phyloP scores from a whole-genome alignment of 495 filamentous ascomycete genomes.

The Patellaria atrata region DNA sequence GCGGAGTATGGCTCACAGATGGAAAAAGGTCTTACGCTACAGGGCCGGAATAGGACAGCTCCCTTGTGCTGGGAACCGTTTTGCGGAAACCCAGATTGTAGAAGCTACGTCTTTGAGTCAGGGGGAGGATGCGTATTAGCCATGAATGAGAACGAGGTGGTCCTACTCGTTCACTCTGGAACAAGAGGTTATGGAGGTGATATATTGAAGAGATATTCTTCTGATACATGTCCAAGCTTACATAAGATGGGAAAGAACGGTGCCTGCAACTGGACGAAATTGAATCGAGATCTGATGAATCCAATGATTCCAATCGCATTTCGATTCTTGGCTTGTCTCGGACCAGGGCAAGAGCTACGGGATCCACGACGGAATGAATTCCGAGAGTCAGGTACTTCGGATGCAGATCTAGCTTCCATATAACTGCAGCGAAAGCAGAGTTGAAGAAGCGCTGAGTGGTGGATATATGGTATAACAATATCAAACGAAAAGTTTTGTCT shows the following conservation, averaged over 20 bases:
- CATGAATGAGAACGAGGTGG: constrained; percentile 21
- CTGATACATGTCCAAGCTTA: constrained; percentile 13
- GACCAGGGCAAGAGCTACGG: constrained; percentile 21
- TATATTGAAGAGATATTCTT: constrained; percentile 23
- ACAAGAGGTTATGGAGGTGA: constrained; percentile 30
- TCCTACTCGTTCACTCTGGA: constrained; percentile 31
- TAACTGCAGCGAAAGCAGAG: constrained; percentile 8
- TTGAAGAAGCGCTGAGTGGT: constrained; percentile 23
- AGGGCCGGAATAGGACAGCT: constrained; percentile 22
- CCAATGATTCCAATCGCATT: no score
- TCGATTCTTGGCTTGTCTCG: constrained; percentile 26
- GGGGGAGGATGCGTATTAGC: background rate
- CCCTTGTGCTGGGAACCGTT: constrained; percentile 28
- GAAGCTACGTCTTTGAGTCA: constrained; percentile 11
- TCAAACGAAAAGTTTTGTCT: constrained; percentile 23
- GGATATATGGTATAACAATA: constrained; percentile 30
- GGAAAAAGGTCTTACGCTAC: constrained; percentile 6
- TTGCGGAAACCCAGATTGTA: constrained; percentile 16
- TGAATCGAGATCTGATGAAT: constrained; percentile 27
- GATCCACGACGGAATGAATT: constrained; percentile 7
- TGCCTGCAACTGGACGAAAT: constrained; percentile 27
- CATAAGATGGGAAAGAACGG: constrained; percentile 12
- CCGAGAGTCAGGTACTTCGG: background rate
- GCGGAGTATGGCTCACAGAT: constrained; percentile 22
- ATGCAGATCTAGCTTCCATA: constrained; percentile 1